These are phyloP conservation scores for Penicillium steckii DNA, from an alignment of 495 filamentous ascomycete genomes.

Conservation along the genomic window DNA sequence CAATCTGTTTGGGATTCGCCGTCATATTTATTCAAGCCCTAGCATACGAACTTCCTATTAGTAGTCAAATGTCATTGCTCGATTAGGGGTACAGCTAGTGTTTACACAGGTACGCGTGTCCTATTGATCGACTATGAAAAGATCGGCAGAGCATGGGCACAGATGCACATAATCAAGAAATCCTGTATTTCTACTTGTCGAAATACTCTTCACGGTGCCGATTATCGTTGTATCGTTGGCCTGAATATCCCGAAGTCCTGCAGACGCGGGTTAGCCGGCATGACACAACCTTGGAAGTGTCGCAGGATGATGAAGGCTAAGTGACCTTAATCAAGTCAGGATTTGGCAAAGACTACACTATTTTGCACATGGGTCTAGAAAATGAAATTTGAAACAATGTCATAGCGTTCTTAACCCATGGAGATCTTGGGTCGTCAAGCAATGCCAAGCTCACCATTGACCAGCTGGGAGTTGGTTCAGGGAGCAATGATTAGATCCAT, in stretches of 20 bases:
- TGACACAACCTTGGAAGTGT: slow-evolving; percentile 18
- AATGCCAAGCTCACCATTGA: slow-evolving; percentile 17
- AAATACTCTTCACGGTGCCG: neutral
- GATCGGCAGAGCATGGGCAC: slow-evolving; percentile 23
- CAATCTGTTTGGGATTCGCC: neutral
- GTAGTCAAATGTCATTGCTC: slow-evolving; percentile 14
- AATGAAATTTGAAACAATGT: no score
- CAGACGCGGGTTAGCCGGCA: slow-evolving; percentile 4
- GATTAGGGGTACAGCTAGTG: slow-evolving; percentile 2
- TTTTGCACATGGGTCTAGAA: slow-evolving; percentile 1
- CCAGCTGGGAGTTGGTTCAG: slow-evolving; percentile 6
- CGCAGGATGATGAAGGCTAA: slow-evolving; percentile 2
- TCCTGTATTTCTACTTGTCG: no score
- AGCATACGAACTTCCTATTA: slow-evolving; percentile 5
- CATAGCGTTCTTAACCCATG: neutral
- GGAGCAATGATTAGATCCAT: neutral
- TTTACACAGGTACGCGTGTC: slow-evolving; percentile 17
- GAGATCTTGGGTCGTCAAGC: slow-evolving; percentile 6
- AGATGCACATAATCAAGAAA: no score
- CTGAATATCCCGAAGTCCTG: neutral
- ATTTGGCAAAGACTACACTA: slow-evolving; percentile 9
- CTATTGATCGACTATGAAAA: slow-evolving; percentile 7
- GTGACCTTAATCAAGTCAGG: slow-evolving; percentile 2
- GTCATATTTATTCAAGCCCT: neutral
- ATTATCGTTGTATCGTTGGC: neutral